Evolutionary conservation across 2,329 filamentous ascomycete genomes (phyloP).

Genomic region (Passalora sequoiae): DNA sequence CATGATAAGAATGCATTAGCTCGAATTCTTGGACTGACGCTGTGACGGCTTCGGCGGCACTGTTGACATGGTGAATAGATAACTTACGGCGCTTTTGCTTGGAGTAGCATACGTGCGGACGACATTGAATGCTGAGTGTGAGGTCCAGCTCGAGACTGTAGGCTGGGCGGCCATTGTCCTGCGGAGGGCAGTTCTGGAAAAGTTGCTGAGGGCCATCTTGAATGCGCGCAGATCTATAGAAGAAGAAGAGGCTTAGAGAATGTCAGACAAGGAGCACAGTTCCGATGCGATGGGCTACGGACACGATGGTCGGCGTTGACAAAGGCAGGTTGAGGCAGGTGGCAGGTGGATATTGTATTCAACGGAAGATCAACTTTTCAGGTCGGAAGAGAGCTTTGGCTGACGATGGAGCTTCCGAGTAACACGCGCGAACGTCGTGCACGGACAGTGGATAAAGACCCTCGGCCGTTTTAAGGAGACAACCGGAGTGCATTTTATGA

Average conservation of each 20-base stretch:
- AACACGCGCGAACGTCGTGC: no score
- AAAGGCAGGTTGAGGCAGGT: no score
- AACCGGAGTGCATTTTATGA: no score
- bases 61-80: no score
- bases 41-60: background rate
- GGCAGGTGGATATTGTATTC: no score
- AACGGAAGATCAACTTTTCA: no score
- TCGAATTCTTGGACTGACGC: conserved; percentile 1
- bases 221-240: conserved; percentile 11
- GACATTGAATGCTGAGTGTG: conserved; percentile 66
- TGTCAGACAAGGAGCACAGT: conserved; percentile 5
- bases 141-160: conserved; percentile 51
- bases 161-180: conserved; percentile 64
- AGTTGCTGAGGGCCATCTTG: conserved; percentile 32
- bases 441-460: no score
- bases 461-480: no score
- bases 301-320: no score
- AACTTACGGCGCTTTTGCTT: conserved; percentile 76
- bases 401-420: no score
- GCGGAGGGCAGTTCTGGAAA: conserved; percentile 68
- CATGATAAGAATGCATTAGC: conserved; percentile 13
- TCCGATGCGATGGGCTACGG: no score
- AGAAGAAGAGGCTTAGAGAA: conserved; percentile 21
- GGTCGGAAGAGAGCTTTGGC: no score
- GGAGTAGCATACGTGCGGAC: conserved; percentile 90